Evolutionary conservation across 257 asterid genomes (phyloP), one percentile per base, ranked within the genome.

Genomic region (Nicotiana paniculata): DNA sequence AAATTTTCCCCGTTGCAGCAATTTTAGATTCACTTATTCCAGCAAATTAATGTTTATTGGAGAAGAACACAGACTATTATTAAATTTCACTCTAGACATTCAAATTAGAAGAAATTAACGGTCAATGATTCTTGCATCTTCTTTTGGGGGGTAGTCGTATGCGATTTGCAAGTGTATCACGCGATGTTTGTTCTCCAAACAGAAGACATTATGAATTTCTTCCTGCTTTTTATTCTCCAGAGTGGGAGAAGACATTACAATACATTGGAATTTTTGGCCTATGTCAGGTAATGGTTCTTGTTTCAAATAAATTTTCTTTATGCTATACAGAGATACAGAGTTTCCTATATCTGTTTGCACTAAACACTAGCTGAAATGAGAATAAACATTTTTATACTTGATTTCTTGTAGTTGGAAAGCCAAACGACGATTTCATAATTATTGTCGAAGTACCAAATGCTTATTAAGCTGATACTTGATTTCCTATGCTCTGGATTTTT

Each of bases 241-340:
- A 95, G 90, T 95, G 97, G 99, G 99, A 95, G 88, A 90, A 63
- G 85, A 85, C 97, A 17, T 90, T 93, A 66, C 98, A 95, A 80
- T 84, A 87, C 81, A 67, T 92, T 54, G 97, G 93, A 61, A 81
- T 93, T 67, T 33, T 92, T 74, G 98, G 98, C 58, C 81, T 93
- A 32, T 90, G 88, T 55, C 94, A 83, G 98, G 99, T 93, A 85
- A 86, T 81, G 62, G 63, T 7, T 58, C 82, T 82, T 67, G 15
- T 81, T 78, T 53, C 74, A 59, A 62, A 39, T 63, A 48, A 65
- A 80, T 46, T 63, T 80, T 17, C 77, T 63, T 80, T 26, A 59
- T 35, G 37, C 15, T 18, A 9, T 48, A 61, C 43, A 21, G 58
- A 70, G 21, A 69, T 4, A 16, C 9, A 69, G 32, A 74, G 48